These are phyloP conservation scores for Zychaea mexicana DNA, from an alignment of 371 early-diverging fungal species.

Conservation along the genomic window DNA sequence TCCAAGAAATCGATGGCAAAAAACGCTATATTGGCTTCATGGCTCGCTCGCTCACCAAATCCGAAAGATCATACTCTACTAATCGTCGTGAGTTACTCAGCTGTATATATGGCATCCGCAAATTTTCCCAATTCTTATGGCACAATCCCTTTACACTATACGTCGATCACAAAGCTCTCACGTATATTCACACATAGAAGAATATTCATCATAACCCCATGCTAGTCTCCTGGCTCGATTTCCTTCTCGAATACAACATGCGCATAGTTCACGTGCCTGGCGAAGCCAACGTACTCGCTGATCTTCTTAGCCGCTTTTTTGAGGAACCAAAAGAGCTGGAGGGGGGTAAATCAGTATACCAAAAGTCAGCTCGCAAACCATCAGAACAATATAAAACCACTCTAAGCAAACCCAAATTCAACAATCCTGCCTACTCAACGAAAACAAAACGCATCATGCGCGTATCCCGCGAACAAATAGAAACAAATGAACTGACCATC, in stretches of 20 bases:
- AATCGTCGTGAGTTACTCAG: constrained; percentile 18
- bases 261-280: constrained; percentile 24
- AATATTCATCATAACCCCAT: constrained; percentile 19
- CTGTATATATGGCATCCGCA: constrained; percentile 14
- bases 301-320: constrained; percentile 21
- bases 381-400: too few relatives aligned
- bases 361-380: neutral
- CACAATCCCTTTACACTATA: constrained; percentile 20
- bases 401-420: too few relatives aligned
- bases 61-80: constrained; percentile 10
- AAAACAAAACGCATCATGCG: too few relatives aligned
- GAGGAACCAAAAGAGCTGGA: constrained; percentile 13
- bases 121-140: constrained; percentile 30
- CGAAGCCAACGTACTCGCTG: constrained; percentile 19
- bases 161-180: constrained; percentile 25
- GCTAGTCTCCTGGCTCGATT: constrained; percentile 26
- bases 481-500: too few relatives aligned
- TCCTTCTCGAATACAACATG: constrained; percentile 21
- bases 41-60: constrained; percentile 9
- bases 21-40: constrained; percentile 22
- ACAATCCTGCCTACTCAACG: too few relatives aligned
- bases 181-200: constrained; percentile 21
- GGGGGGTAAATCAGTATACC: constrained; percentile 5
- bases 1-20: constrained; percentile 12
- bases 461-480: too few relatives aligned